A percentile compares a stretch with the other conserved stretches of the same genome.
These are phyloP conservation scores for Volvox reticuliferus DNA, from an alignment of 139 green algal genomes.

Conservation along the genomic window DNA sequence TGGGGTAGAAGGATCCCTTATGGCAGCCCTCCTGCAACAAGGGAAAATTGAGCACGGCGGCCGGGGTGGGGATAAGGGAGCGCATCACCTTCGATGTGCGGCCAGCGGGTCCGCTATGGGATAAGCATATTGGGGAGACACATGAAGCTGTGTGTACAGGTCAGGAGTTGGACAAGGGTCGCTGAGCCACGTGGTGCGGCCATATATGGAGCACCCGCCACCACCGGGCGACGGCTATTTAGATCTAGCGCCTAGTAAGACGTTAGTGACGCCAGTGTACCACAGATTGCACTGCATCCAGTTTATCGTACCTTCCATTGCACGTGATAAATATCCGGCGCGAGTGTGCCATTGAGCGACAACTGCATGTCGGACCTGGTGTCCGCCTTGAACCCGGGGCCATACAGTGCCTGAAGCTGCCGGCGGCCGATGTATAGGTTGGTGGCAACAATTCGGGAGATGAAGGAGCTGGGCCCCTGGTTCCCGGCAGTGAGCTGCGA, in stretches of 20 bases:
- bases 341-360: not conserved
- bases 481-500: not conserved
- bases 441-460: constrained; percentile 20
- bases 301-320: constrained; percentile 1
- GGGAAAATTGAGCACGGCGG: too few relatives aligned
- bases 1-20: constrained; percentile 38
- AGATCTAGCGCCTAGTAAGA: too few relatives aligned
- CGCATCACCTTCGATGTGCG: too few relatives aligned
- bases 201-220: too few relatives aligned
- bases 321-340: constrained; percentile 7
- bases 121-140: too few relatives aligned
- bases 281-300: not conserved
- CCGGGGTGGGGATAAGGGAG: too few relatives aligned
- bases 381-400: constrained; percentile 4
- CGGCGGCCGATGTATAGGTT: constrained; percentile 45
- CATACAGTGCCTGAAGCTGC: constrained; percentile 40
- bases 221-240: too few relatives aligned
- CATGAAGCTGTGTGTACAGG: too few relatives aligned
- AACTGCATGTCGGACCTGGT: constrained; percentile 23
- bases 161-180: too few relatives aligned
- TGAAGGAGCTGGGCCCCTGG: not conserved
- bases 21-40: constrained; percentile 25
- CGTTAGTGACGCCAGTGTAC: not conserved
- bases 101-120: too few relatives aligned
- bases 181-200: too few relatives aligned